phyloP scores from a whole-genome alignment of 371 early-diverging fungal genomes.

The Rhizomucor pusillus region DNA sequence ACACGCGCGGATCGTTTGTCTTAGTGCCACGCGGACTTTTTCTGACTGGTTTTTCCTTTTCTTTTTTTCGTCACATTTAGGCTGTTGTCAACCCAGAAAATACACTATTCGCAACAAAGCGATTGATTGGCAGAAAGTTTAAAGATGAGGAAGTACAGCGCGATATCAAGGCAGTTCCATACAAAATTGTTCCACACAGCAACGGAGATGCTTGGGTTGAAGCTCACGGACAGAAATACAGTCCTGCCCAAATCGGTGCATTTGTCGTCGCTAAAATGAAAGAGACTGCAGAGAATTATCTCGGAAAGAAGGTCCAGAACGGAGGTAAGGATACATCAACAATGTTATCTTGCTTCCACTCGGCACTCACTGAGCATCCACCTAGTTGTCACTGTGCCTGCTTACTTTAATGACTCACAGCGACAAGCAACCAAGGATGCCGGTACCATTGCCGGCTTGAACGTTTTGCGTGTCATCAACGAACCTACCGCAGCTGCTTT shows the following conservation, averaged over 20 bases:
- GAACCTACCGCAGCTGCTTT: constrained; percentile 99
- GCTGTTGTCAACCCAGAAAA: constrained; percentile 92
- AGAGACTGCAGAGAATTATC: constrained; percentile 82
- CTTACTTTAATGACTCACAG: constrained; percentile 84
- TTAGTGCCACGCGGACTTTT: too few relatives aligned
- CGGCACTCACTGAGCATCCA: too few relatives aligned
- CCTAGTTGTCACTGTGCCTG: constrained; percentile 82
- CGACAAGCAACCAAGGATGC: constrained; percentile 99
- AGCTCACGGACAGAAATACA: constrained; percentile 87
- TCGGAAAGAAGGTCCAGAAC: constrained; percentile 84
- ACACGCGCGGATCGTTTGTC: too few relatives aligned
- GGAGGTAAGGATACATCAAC: constrained; percentile 92
- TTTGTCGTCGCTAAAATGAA: constrained; percentile 94
- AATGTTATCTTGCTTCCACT: too few relatives aligned
- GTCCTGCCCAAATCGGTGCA: constrained; percentile 94
- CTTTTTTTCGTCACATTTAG: constrained; percentile 28
- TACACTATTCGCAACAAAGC: constrained; percentile 93
- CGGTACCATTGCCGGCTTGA: constrained; percentile 94
- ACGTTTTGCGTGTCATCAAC: constrained; percentile 97
- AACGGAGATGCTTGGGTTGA: constrained; percentile 97
- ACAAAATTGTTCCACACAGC: constrained; percentile 82
- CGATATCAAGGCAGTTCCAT: constrained; percentile 84
- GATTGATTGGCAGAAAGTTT: constrained; percentile 94
- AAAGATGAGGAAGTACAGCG: constrained; percentile 82
- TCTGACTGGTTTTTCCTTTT: too few relatives aligned